These are phyloP conservation scores for Blastomyces gilchristii DNA, from an alignment of 2,329 filamentous ascomycete species.

Conservation along the genomic window DNA sequence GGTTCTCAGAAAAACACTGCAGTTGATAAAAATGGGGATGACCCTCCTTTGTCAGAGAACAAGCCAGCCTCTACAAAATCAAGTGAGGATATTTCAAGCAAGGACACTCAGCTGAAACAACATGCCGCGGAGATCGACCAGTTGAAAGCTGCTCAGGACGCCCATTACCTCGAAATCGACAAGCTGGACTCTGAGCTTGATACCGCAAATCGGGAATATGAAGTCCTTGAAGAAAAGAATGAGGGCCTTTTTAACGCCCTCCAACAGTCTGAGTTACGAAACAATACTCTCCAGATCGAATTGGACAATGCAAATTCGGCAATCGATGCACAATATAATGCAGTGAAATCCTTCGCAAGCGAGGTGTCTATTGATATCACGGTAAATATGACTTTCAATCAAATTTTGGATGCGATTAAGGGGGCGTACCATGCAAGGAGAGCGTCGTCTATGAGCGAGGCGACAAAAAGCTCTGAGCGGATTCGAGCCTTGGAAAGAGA, in stretches of 20 bases:
- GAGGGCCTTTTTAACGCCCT: slow-evolving; percentile 27
- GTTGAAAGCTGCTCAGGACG: slow-evolving; percentile 27
- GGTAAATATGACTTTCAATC: slow-evolving; percentile 27
- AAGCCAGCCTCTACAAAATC: neutral
- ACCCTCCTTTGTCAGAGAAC: neutral
- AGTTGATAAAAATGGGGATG: neutral
- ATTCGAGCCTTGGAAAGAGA: slow-evolving; percentile 19
- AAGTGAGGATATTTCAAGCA: slow-evolving; percentile 23
- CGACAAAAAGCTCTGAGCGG: slow-evolving; percentile 11
- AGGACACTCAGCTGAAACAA: slow-evolving; percentile 27
- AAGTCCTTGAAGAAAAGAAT: slow-evolving; percentile 27
- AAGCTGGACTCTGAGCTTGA: slow-evolving; percentile 28
- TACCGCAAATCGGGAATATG: slow-evolving; percentile 25
- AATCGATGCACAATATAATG: slow-evolving; percentile 29
- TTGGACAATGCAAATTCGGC: slow-evolving; percentile 28
- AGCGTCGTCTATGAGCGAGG: slow-evolving; percentile 9
- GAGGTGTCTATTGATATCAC: slow-evolving; percentile 26
- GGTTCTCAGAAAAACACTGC: neutral
- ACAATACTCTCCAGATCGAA: slow-evolving; percentile 28
- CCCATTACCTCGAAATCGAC: slow-evolving; percentile 27
- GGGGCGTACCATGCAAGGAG: slow-evolving; percentile 18
- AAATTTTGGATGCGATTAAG: slow-evolving; percentile 33
- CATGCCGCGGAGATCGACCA: slow-evolving; percentile 30
- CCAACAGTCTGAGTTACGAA: slow-evolving; percentile 30
- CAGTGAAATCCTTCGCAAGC: slow-evolving; percentile 28